These are phyloP conservation scores for Plasmodium knowlesi DNA, from an alignment of 169 alveolate genomes.

Conservation along the genomic window DNA sequence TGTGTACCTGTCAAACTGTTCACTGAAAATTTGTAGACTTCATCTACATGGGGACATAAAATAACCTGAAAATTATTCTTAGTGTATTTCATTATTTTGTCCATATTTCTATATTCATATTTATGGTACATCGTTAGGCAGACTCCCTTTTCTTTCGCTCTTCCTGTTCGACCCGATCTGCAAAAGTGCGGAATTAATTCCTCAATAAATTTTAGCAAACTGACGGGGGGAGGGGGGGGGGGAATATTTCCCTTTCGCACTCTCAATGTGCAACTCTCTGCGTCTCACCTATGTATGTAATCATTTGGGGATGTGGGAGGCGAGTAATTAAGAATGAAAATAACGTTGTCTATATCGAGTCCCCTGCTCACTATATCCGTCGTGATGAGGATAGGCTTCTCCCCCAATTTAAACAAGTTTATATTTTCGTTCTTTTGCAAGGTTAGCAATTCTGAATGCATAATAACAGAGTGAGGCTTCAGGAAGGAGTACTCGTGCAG, in stretches of 20 bases:
- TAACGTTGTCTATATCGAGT: constrained; percentile 59
- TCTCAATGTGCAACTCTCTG: not conserved
- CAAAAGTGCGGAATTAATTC: not conserved
- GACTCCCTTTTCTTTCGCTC: constrained; percentile 62
- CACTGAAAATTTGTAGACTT: constrained; percentile 60
- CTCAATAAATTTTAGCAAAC: not conserved
- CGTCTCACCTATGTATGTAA: constrained; percentile 54
- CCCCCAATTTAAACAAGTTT: constrained; percentile 53
- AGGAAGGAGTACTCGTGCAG: constrained; percentile 40
- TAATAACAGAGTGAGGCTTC: constrained; percentile 59
- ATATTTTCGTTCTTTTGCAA: constrained; percentile 64
- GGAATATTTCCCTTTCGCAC: not conserved
- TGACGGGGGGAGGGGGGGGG: not conserved
- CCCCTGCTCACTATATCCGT: constrained; percentile 74
- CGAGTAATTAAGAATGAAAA: constrained; percentile 54
- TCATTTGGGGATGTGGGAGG: constrained; percentile 72
- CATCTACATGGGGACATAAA: constrained; percentile 58
- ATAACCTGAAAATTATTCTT: constrained; percentile 60
- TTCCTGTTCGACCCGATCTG: constrained; percentile 70
- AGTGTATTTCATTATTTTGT: constrained; percentile 54
- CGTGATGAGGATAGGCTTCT: constrained; percentile 48
- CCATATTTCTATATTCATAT: constrained; percentile 62
- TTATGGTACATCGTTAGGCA: constrained; percentile 71
- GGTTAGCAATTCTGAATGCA: constrained; percentile 61
- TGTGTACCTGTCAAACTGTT: constrained; percentile 40